Evolutionary conservation across 2,329 filamentous ascomycete species (phyloP), one percentile per base, ranked within the genome.

Genomic region (Aureobasidium zeae): DNA sequence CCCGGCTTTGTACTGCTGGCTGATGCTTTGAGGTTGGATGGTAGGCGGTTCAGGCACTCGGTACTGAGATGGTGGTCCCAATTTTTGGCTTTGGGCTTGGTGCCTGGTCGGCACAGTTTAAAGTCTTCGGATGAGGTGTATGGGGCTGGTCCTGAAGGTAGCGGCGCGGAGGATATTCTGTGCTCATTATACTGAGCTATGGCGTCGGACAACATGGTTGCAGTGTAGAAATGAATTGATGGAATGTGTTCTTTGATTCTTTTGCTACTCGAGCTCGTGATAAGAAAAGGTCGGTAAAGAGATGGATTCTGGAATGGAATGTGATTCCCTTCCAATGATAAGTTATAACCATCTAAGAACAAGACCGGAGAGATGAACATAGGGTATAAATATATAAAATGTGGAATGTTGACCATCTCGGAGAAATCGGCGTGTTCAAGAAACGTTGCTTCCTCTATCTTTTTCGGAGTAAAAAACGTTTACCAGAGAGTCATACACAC

Each of bases 401-500:
- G 33, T 36, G 22, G n/a, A n/a, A 7, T 7, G 2, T 17, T n/a
- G 16, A 10, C 11, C 6, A 19, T 17, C 3, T 39, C 36, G 36
- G 36, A 39, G 25, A 39, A 17, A 21, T 39, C 36, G 36, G 36
- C 29, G 36, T 39, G 12, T 30, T 8, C 12, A 16, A 11, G 12
- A 21, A 29, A 16, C n/a, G n/a, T 16, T 38, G 35, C 16, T 38
- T 29, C 21, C n/a, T 24, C 36, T n/a, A n/a, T n/a, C n/a, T n/a
- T n/a, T 26, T 39, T 39, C 36, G 36, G 36, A 39, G 36, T 30
- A 39, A 30, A 15, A n/a, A n/a, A n/a, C n/a, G n/a, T n/a, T n/a
- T n/a, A n/a, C n/a, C n/a, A n/a, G n/a, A n/a, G n/a, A n/a, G n/a
- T n/a, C n/a, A n/a, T n/a, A n/a, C n/a, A n/a, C n/a, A n/a, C n/a